Base-by-base conservation (phyloP, 176 grass and related monocot genomes). In the Themeda triandra region DNA sequence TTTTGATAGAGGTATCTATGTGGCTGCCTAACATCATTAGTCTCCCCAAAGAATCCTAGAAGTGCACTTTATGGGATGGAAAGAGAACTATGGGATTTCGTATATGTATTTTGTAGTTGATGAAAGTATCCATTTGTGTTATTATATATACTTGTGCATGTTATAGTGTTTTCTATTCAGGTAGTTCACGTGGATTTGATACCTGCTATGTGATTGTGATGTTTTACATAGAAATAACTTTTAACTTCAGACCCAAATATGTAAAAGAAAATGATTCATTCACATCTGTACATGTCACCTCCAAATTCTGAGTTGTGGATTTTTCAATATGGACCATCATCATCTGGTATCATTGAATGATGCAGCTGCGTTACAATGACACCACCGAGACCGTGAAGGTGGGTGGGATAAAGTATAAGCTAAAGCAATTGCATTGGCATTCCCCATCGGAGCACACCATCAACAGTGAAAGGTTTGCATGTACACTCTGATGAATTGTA, bases 391-490 rank as follows among this genome's bases (percentile, higher is more conserved):
- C 80, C 35, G 71, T 96, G 68, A 87, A 33, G 46, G 86, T 92
- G 53, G 78, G 74, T 19, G 86, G 88, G 19, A 91, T 76, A 21
- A 89, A 83, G 27, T 96, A 96, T 80, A 66, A 62, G 51, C 71
- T 93, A 59, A 85, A 87, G 67, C 86, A 91, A 37, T 66, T 96
- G 91, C 94, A 96, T 80, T 96, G 94, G 94, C 93, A 96, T 44
- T 89, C 88, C n/a, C 93, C 93, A 69, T 96, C 93, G 3, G 91
- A 96, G 77, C 91, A 96, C 77, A 91, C 78, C 63, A 85, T 96
- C 66, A 77, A 91, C 69, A 86, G 91, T 53, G 18, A 91, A 89
- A 88, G 93, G 93, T 96, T 76, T 76, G 48, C 18, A 32, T 65
- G n/a, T 35, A 70, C 76, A 67, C 73, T 30, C 49, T 80, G 10